Evolutionary conservation across 1,284 basidiomycete genomes (phyloP), one percentile per base, ranked within the genome.

Genomic region (Erythrobasidium hasegawianum): DNA sequence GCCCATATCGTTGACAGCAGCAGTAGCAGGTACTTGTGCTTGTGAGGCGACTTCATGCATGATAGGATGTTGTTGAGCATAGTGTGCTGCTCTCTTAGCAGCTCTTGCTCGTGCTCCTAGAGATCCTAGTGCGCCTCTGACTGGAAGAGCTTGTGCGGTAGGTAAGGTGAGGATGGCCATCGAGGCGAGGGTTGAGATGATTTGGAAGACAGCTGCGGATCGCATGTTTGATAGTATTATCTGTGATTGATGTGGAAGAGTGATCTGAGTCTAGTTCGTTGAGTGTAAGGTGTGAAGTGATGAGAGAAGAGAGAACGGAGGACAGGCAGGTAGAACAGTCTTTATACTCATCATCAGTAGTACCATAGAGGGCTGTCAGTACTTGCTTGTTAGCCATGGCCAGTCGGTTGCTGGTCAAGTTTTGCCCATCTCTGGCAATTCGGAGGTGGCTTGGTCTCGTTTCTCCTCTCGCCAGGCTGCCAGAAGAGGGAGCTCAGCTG

Each of bases 181-280:
- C 18, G 62, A 57, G 56, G 62, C 62, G 62, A 65, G 43, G 40
- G 62, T 53, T 10, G 56, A 45, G 55, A 65, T 45, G 43, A 65
- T 33, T 45, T 65, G 62, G 53, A 57, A 65, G 49, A 65, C 39
- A 26, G 62, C 62, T 33, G 56, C 41, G 54, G 62, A 58, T 26
- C 47, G 62, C 62, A 65, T 65, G 45, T 13, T 65, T n/a, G 22
- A 18, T n/a, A 14, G 8, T 47, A 14, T n/a, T 47, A 24, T 47
- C 16, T 33, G 43, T 5, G 43, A n/a, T 47, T n/a, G n/a, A n/a
- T n/a, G n/a, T n/a, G n/a, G n/a, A 14, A 18, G 22, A 47, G 43
- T 7, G 43, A n/a, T 47, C 22, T 24, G 22, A 47, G 43, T 18
- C n/a, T 47, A 47, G 43, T 16, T 47, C 43, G 43, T 5, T 47